These are phyloP conservation scores for Ceratobasidium sp. DNA, from an alignment of 1,284 basidiomycete genomes.

Conservation along the genomic window DNA sequence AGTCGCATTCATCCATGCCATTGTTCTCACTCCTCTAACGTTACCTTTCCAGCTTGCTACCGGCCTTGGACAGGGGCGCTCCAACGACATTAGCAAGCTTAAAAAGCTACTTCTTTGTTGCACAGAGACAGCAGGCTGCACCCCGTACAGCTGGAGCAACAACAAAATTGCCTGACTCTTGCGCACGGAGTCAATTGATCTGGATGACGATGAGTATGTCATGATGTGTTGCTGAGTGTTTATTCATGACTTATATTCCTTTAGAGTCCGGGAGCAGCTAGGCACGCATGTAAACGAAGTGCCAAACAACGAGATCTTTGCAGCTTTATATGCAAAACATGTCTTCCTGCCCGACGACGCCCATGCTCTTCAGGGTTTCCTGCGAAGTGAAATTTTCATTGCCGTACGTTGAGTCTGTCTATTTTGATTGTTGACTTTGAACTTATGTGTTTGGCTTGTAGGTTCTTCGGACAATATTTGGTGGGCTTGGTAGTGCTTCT, in stretches of 20 bases:
- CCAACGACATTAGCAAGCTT: not conserved
- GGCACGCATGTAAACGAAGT: not conserved
- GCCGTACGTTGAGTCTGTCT: not conserved
- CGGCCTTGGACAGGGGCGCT: not conserved
- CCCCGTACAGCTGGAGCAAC: not conserved
- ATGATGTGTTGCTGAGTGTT: not conserved
- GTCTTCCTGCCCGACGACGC: not conserved
- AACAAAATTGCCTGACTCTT: not conserved
- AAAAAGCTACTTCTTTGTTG: not conserved
- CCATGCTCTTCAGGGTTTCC: not conserved
- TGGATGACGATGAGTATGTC: not conserved
- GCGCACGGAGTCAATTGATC: not conserved
- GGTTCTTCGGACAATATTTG: constrained; percentile 4
- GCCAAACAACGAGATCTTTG: not conserved
- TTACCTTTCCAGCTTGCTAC: not conserved
- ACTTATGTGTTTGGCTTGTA: not conserved
- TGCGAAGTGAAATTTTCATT: not conserved
- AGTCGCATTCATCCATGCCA: not conserved
- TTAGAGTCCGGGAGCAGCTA: not conserved
- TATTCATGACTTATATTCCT: not conserved
- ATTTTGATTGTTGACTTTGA: not conserved
- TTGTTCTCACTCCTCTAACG: not conserved
- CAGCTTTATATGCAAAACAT: not conserved
- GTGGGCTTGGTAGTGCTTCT: not conserved
- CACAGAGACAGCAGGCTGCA: not conserved